These are phyloP conservation scores for Rosellinia necatrix DNA, from an alignment of 2,329 filamentous ascomycete genomes.

Conservation along the genomic window DNA sequence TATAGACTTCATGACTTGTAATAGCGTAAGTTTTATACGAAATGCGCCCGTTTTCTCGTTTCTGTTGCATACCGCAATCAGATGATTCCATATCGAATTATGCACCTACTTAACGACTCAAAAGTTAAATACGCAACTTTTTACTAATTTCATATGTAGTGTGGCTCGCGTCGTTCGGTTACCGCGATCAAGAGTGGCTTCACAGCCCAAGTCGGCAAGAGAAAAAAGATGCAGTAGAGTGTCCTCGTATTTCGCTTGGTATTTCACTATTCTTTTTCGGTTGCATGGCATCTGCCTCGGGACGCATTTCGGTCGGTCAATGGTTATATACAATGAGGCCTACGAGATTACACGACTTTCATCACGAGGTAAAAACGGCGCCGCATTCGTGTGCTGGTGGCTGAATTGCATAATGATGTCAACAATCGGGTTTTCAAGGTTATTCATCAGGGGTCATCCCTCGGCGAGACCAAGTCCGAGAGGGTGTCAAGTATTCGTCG, in stretches of 20 bases:
- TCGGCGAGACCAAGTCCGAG: not conserved
- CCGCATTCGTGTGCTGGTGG: not conserved
- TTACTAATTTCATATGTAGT: constrained; percentile 40
- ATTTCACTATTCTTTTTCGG: constrained; percentile 8
- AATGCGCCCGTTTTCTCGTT: not conserved
- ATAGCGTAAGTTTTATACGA: constrained; percentile 52
- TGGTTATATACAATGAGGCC: constrained; percentile 16
- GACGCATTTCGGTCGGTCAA: constrained; percentile 13
- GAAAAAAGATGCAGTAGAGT: constrained; percentile 77
- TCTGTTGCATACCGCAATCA: not conserved
- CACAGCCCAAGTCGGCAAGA: constrained; percentile 98
- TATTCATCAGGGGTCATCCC: not conserved
- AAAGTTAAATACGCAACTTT: not conserved
- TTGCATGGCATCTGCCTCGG: constrained; percentile 19
- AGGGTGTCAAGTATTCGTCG: not conserved
- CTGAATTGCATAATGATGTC: not conserved
- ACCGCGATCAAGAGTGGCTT: constrained; percentile 99
- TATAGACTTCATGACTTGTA: constrained; percentile 92
- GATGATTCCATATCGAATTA: not conserved
- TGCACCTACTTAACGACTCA: not conserved
- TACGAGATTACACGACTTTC: constrained; percentile 19
- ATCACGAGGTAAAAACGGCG: not conserved
- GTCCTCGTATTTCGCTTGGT: not conserved
- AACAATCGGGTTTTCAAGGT: not conserved
- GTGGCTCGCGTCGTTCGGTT: constrained; percentile 82